Conservation (phyloP, 371 early-diverging fungal genomes). For the Rhizopus delemar region DNA sequence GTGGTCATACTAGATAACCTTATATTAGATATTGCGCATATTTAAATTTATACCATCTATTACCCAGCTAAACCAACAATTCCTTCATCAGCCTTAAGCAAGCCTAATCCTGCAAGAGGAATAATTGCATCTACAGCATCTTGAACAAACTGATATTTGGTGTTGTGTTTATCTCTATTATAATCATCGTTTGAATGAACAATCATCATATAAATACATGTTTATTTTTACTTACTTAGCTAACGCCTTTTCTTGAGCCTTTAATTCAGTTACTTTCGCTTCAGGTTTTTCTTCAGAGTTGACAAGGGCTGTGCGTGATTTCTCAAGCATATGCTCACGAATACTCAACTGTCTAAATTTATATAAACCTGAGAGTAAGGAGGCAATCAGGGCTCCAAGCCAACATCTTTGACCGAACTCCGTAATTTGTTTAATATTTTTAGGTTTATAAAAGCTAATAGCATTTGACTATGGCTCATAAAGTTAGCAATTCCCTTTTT, state of each 20-base stretch:
- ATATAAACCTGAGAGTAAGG: slow-evolving; percentile 63
- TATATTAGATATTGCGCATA: no score
- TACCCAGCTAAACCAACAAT: slow-evolving; percentile 71
- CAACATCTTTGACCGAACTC: slow-evolving; percentile 63
- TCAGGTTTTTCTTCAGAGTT: slow-evolving; percentile 25
- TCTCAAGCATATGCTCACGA: slow-evolving; percentile 40
- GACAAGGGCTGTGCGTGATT: slow-evolving; percentile 31
- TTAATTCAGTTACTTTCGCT: slow-evolving; percentile 23
- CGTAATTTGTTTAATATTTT: slow-evolving; percentile 56
- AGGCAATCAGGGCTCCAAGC: slow-evolving; percentile 64
- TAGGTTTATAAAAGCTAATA: slow-evolving; percentile 41
- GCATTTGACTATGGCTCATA: slow-evolving; percentile 26
- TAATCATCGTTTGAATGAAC: not conserved
- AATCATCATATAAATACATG: not conserved
- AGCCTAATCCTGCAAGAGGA: slow-evolving; percentile 60
- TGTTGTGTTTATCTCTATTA: slow-evolving; percentile 52
- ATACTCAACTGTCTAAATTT: slow-evolving; percentile 56
- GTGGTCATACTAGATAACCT: slow-evolving; percentile 45
- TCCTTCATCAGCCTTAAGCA: slow-evolving; percentile 61
- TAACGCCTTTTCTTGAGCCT: slow-evolving; percentile 32
- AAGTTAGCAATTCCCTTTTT: not conserved
- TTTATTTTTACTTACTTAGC: slow-evolving; percentile 42
- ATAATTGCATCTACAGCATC: slow-evolving; percentile 67
- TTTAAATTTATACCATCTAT: slow-evolving; percentile 5
- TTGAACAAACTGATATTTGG: slow-evolving; percentile 57